Conservation (phyloP, 2,329 filamentous ascomycete genomes). For the Dothistroma pini region DNA sequence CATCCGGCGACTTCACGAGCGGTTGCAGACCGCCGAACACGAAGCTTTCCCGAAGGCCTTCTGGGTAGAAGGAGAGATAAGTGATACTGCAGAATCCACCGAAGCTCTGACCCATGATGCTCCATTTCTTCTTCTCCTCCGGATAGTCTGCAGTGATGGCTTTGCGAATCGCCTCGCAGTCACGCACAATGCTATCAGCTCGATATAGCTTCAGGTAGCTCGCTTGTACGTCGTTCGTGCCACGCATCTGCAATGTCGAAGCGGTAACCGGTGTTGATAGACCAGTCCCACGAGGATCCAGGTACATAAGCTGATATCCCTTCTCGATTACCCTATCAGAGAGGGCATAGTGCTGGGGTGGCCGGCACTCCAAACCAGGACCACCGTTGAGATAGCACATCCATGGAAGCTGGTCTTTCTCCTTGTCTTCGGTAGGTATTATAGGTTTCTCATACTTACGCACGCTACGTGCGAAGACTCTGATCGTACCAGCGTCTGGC, state of each 20-base stretch:
- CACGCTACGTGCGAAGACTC: constrained; percentile 70
- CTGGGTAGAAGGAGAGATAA: constrained; percentile 74
- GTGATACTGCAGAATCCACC: constrained; percentile 82
- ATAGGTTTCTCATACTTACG: constrained; percentile 66
- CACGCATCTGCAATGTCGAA: constrained; percentile 63
- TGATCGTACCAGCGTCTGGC: constrained; percentile 58
- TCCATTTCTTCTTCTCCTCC: constrained; percentile 71
- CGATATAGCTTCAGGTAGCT: constrained; percentile 80
- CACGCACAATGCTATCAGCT: constrained; percentile 84
- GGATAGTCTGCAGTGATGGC: constrained; percentile 68
- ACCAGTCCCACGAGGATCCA: constrained; percentile 91
- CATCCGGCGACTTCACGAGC: constrained; percentile 64
- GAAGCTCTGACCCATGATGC: constrained; percentile 84
- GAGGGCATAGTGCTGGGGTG: constrained; percentile 69
- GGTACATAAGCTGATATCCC: constrained; percentile 76
- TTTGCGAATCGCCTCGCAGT: constrained; percentile 80
- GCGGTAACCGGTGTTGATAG: constrained; percentile 76
- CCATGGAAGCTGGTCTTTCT: constrained; percentile 57
- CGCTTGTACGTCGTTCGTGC: constrained; percentile 64
- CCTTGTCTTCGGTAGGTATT: constrained; percentile 49
- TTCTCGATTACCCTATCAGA: constrained; percentile 68
- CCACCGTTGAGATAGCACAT: constrained; percentile 78
- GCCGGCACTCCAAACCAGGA: constrained; percentile 71
- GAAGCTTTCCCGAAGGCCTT: constrained; percentile 73
- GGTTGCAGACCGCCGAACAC: constrained; percentile 81